These are phyloP conservation scores for Solanum medicagineum DNA, from an alignment of 257 asterid genomes.

Conservation along the genomic window DNA sequence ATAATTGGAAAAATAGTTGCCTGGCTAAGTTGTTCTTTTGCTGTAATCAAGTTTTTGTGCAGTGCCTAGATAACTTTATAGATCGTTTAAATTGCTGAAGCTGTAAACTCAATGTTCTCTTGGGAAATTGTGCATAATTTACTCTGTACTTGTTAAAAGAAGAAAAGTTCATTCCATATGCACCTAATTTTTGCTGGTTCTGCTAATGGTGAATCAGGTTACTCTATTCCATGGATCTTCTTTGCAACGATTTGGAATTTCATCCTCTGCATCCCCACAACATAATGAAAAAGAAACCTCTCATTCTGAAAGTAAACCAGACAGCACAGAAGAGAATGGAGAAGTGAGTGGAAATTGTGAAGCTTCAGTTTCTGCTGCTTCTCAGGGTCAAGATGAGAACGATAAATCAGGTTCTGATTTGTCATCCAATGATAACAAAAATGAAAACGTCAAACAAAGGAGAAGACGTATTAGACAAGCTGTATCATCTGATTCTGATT, in stretches of 20 bases:
- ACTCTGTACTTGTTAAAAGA: neutral
- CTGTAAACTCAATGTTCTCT: neutral
- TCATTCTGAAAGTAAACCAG: slow-evolving; percentile 24
- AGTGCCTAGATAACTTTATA: neutral
- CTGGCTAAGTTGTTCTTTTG: neutral
- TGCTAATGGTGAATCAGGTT: slow-evolving; percentile 27
- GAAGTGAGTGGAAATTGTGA: slow-evolving; percentile 16
- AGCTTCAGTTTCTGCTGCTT: slow-evolving; percentile 20
- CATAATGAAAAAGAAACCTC: slow-evolving; percentile 29
- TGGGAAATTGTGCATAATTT: neutral
- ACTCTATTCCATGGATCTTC: slow-evolving; percentile 21
- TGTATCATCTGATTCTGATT: slow-evolving; percentile 34
- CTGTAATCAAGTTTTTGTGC: neutral
- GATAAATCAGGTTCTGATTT: slow-evolving; percentile 46
- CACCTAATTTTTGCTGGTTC: neutral
- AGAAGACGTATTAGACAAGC: slow-evolving; percentile 26
- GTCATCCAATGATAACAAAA: slow-evolving; percentile 5
- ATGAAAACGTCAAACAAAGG: slow-evolving; percentile 12
- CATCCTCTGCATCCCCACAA: slow-evolving; percentile 52
- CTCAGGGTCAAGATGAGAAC: slow-evolving; percentile 14
- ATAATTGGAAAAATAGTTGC: neutral
- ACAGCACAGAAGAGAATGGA: slow-evolving; percentile 13
- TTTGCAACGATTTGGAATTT: slow-evolving; percentile 35
- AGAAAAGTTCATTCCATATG: neutral
- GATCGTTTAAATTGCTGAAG: neutral